A percentile compares a stretch with the other conserved stretches of the same genome.
Evolutionary conservation across 2,329 filamentous ascomycete species (phyloP).

Genomic region (Penicillium sp.): DNA sequence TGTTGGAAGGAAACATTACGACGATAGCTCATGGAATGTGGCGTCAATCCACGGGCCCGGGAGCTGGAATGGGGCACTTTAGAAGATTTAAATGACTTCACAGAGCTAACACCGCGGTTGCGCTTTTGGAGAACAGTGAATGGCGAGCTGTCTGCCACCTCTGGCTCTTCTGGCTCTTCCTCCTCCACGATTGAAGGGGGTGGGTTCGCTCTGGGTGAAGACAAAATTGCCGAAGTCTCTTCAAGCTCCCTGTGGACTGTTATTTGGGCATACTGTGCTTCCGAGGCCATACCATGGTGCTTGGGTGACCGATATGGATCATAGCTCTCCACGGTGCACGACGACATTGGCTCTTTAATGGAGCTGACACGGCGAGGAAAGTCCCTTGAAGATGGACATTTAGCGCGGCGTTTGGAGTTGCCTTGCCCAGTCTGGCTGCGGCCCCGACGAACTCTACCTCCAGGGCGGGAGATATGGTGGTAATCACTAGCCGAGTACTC

Average conservation of each 20-base stretch:
- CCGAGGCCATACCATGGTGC: conserved; percentile 49
- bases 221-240: not conserved
- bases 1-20: conserved; percentile 65
- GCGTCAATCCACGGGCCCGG: conserved; percentile 37
- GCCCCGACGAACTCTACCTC: conserved; percentile 33
- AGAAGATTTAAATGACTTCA: conserved; percentile 43
- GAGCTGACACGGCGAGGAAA: conserved; percentile 52
- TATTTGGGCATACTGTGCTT: conserved; percentile 64
- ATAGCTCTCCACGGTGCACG: conserved; percentile 62
- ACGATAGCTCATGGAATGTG: conserved; percentile 54
- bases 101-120: conserved; percentile 33
- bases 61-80: conserved; percentile 51
- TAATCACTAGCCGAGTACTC: conserved; percentile 89
- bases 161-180: conserved; percentile 18
- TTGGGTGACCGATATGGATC: conserved; percentile 78
- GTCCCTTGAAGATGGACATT: conserved; percentile 58
- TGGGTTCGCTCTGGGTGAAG: conserved; percentile 12
- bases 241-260: conserved; percentile 60
- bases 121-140: conserved; percentile 35
- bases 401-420: conserved; percentile 49
- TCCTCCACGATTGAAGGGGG: conserved; percentile 25
- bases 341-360: conserved; percentile 48
- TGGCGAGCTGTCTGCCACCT: conserved; percentile 26
- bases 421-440: conserved; percentile 29
- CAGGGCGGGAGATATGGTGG: conserved; percentile 64